Percentiles rank a stretch among this genome's conserved stretches.
phyloP scores from a whole-genome alignment of 75 land plant genomes.

The Larix kaempferi region DNA sequence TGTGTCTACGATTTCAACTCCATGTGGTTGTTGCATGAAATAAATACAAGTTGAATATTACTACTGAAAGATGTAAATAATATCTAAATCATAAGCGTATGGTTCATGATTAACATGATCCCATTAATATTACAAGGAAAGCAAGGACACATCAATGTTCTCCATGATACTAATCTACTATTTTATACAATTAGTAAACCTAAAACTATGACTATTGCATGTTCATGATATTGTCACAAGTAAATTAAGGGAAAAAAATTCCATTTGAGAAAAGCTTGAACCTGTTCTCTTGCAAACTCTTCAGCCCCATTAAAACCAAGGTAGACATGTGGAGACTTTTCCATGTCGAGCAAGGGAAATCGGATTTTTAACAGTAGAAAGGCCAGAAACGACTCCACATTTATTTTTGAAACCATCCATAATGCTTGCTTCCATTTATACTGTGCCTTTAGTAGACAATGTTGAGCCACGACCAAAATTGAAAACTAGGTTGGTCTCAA shows the following conservation, averaged over 20 bases:
- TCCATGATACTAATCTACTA: background rate
- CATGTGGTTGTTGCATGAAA: conserved; percentile 33
- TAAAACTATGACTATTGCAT: background rate
- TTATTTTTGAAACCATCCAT: conserved; percentile 75
- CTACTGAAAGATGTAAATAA: background rate
- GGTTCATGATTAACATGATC: no score
- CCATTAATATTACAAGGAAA: conserved; percentile 5
- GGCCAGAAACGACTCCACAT: conserved; percentile 93
- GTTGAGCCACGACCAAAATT: conserved; percentile 93
- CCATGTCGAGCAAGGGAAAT: conserved; percentile 94
- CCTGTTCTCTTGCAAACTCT: conserved; percentile 79
- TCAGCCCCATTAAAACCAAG: conserved; percentile 93
- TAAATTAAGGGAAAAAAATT: background rate
- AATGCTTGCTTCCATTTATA: conserved; percentile 97
- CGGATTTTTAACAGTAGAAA: conserved; percentile 88
- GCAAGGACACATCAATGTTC: background rate
- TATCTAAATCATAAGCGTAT: no score
- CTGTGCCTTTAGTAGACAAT: conserved; percentile 72
- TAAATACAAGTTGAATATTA: background rate
- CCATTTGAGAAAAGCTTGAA: conserved; percentile 10
- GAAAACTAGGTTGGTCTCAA: conserved; percentile 80
- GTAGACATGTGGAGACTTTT: conserved; percentile 92
- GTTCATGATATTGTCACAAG: background rate
- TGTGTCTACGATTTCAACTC: conserved; percentile 65
- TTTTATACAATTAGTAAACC: background rate